phyloP scores from a whole-genome alignment of 2,329 filamentous ascomycete genomes.

The Nigrospora osmanthi region DNA sequence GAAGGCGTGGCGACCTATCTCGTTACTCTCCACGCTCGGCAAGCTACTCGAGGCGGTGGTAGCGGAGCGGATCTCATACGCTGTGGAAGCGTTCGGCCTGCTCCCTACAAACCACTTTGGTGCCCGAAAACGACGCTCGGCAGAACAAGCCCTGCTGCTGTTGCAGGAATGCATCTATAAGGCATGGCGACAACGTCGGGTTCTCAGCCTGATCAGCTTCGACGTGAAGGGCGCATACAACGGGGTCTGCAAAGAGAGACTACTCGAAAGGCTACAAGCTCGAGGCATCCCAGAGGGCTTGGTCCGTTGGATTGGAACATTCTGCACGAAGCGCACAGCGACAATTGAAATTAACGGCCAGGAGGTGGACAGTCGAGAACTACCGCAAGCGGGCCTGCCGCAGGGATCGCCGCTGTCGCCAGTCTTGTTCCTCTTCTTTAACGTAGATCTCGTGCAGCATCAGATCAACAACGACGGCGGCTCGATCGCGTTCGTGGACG shows the following conservation, averaged over 20 bases:
- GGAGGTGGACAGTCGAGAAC: conserved; percentile 3
- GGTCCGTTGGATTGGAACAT: conserved; percentile 12
- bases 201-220: conserved; percentile 26
- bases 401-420: conserved; percentile 26
- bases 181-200: conserved; percentile 10
- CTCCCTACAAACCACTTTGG: conserved; percentile 27
- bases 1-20: conserved; percentile 19
- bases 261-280: conserved; percentile 10
- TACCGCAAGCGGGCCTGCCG: conserved; percentile 15
- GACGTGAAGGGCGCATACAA: conserved; percentile 33
- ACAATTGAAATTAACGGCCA: conserved; percentile 12
- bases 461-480: conserved; percentile 16
- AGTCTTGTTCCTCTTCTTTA: conserved; percentile 25
- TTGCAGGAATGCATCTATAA: conserved; percentile 20
- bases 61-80: conserved; percentile 17
- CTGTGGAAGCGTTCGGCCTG: conserved; percentile 17
- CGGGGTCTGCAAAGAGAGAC: conserved; percentile 25
- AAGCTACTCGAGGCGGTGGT: conserved; percentile 15
- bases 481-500: conserved; percentile 10
- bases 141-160: conserved; percentile 22
- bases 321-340: conserved; percentile 15
- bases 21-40: conserved; percentile 14
- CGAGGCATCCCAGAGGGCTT: conserved; percentile 12
- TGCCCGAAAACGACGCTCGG: conserved; percentile 23
- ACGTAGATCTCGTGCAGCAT: conserved; percentile 15